Conservation (phyloP, 2,329 filamentous ascomycete genomes). For the Fusarium begoniae region DNA sequence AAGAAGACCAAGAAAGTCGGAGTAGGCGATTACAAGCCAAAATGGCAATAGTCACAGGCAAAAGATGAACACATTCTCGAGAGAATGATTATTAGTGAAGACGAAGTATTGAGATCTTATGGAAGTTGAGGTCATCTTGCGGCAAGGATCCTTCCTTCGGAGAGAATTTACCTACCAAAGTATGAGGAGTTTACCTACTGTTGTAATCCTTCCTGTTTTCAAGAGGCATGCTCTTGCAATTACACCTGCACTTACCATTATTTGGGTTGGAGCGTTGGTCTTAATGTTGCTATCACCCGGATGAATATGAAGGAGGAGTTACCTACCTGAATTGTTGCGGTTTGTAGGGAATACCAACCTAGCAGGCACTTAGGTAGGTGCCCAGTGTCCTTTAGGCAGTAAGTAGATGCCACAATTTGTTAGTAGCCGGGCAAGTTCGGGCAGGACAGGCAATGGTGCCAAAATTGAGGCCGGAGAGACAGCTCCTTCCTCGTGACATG, state of each 20-base stretch:
- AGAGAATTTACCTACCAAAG: background rate
- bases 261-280: background rate
- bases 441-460: background rate
- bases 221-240: background rate
- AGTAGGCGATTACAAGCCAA: conserved; percentile 31
- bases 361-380: background rate
- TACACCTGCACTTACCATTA: conserved; percentile 11
- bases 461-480: background rate
- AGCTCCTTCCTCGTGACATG: background rate
- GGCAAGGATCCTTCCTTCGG: background rate
- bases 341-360: background rate
- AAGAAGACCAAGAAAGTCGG: conserved; percentile 37
- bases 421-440: background rate
- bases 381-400: background rate
- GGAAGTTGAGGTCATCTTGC: background rate
- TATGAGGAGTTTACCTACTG: background rate
- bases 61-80: conserved; percentile 24
- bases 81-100: conserved; percentile 7
- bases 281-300: background rate
- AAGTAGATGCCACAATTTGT: background rate
- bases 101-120: background rate
- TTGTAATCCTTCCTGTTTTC: background rate
- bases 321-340: background rate
- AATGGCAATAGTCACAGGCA: conserved; percentile 31
- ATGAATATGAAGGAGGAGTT: background rate